Percentiles rank a stretch among this genome's conserved stretches.
These are phyloP conservation scores for Apiospora marii DNA, from an alignment of 2,329 filamentous ascomycete species.

Conservation along the genomic window DNA sequence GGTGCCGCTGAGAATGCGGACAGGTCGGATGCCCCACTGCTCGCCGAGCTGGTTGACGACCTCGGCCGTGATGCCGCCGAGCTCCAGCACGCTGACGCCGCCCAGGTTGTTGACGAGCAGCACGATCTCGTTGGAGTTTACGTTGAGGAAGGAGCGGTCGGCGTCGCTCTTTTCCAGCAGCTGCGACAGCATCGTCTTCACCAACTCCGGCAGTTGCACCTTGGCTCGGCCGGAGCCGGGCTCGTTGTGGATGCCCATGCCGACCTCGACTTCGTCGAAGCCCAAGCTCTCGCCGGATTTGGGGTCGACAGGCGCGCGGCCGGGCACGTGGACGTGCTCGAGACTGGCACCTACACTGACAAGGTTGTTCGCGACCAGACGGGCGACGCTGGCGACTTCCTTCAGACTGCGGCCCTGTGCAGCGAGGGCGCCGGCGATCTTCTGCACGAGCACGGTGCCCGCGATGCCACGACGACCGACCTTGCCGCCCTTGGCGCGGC, in stretches of 20 bases:
- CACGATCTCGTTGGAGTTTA: conserved; percentile 70
- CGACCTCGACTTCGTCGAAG: conserved; percentile 66
- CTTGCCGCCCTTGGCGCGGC: conserved; percentile 82
- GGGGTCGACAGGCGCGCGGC: conserved; percentile 63
- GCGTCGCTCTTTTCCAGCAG: conserved; percentile 71
- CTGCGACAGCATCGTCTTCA: conserved; percentile 73
- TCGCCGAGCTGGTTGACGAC: conserved; percentile 67
- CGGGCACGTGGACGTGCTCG: conserved; percentile 92
- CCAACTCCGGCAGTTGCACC: conserved; percentile 61
- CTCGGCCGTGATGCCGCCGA: conserved; percentile 75
- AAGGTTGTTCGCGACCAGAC: conserved; percentile 75
- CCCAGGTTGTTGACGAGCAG: conserved; percentile 80
- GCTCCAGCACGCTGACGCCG: conserved; percentile 74
- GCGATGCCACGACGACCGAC: conserved; percentile 91
- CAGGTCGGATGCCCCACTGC: conserved; percentile 66
- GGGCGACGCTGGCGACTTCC: conserved; percentile 76
- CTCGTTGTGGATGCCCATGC: conserved; percentile 84
- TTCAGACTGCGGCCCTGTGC: conserved; percentile 72
- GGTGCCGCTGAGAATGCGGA: conserved; percentile 71
- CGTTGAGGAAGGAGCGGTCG: conserved; percentile 74
- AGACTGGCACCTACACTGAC: conserved; percentile 87
- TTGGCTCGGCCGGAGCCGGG: conserved; percentile 61
- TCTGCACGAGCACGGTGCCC: conserved; percentile 89
- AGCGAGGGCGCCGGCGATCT: conserved; percentile 86
- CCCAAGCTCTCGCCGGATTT: conserved; percentile 63